These are phyloP conservation scores for Kazachstania psychrophila DNA, from an alignment of 805 yeast species.

Conservation along the genomic window DNA sequence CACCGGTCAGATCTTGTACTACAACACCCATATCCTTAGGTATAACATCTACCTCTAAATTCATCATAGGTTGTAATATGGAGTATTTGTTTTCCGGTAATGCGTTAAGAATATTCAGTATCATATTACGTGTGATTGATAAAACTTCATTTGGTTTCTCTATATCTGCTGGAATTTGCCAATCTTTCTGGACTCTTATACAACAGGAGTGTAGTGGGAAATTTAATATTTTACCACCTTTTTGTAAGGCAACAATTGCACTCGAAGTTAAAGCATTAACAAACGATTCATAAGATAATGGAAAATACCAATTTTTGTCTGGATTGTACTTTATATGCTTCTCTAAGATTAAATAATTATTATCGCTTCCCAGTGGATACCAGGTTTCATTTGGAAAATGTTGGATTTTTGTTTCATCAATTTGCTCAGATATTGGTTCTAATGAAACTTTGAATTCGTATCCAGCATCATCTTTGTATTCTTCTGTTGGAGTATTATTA, in stretches of 20 bases:
- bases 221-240: conserved; percentile 52
- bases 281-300: conserved; percentile 38
- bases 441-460: conserved; percentile 15
- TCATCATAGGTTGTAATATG: conserved; percentile 83
- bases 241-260: conserved; percentile 48
- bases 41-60: conserved; percentile 52
- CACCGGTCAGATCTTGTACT: conserved; percentile 71
- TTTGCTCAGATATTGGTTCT: conserved; percentile 10
- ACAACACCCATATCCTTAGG: conserved; percentile 75
- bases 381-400: conserved; percentile 24
- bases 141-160: conserved; percentile 34
- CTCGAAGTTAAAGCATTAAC: conserved; percentile 51
- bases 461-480: conserved; percentile 13
- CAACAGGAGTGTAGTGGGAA: conserved; percentile 46
- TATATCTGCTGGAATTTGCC: conserved; percentile 48
- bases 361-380: conserved; percentile 27
- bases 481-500: conserved; percentile 5
- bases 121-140: conserved; percentile 38
- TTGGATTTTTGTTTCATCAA: conserved; percentile 4
- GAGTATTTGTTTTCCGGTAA: conserved; percentile 32
- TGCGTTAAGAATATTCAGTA: conserved; percentile 31
- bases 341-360: conserved; percentile 30
- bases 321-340: conserved; percentile 15
- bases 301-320: conserved; percentile 42
- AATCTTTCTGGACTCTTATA: conserved; percentile 39